phyloP scores from a whole-genome alignment of 805 yeast genomes.

The Metschnikowia gruessii region DNA sequence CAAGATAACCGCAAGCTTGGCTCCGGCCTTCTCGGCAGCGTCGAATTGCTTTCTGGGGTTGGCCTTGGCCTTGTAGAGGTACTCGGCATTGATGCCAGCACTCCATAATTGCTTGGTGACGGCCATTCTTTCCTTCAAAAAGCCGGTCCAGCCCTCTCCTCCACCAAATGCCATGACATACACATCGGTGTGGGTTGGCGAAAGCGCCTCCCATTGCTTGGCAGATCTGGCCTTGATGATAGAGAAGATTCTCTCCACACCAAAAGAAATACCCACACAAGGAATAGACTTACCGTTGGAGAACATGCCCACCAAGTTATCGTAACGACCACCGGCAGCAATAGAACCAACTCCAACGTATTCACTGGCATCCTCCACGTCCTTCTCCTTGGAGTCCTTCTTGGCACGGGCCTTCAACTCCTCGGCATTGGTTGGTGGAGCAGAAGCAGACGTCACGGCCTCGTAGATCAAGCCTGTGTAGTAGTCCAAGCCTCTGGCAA shows the following conservation, averaged over 20 bases:
- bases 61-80: conserved; percentile 87
- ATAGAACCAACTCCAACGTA: conserved; percentile 98
- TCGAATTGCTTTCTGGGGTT: conserved; percentile 96
- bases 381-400: conserved; percentile 39
- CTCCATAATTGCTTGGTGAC: conserved; percentile 82
- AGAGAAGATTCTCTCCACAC: conserved; percentile 93
- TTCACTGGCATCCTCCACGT: conserved; percentile 90
- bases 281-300: conserved; percentile 90
- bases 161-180: conserved; percentile 98
- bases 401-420: conserved; percentile 54
- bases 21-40: conserved; percentile 94
- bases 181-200: conserved; percentile 88
- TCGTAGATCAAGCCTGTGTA: conserved; percentile 97
- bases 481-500: conserved; percentile 97
- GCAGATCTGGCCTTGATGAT: conserved; percentile 75
- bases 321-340: conserved; percentile 99
- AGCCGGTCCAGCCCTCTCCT: conserved; percentile 94
- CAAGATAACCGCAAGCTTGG: conserved; percentile 84
- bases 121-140: conserved; percentile 85
- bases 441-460: conserved; percentile 91
- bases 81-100: conserved; percentile 87
- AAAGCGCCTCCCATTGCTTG: conserved; percentile 55
- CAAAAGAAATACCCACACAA: conserved; percentile 96
- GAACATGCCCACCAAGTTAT: conserved; percentile 95
- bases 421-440: conserved; percentile 84